Conservation (phyloP, 768 basidiomycete species). For the Boletellus ananas region DNA sequence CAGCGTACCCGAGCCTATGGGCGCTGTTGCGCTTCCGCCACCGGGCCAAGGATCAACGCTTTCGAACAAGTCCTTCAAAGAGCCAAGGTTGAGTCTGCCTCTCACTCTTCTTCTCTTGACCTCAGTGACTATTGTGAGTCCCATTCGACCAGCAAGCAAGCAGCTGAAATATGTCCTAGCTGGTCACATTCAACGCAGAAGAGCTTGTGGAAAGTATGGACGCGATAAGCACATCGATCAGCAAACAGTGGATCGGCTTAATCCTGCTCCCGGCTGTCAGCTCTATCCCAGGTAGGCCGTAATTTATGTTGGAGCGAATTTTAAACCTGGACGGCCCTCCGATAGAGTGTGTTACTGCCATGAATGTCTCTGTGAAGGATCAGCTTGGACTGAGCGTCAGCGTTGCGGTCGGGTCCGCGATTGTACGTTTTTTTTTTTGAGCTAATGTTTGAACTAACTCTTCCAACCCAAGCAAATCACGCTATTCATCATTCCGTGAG, state of each 20-base stretch:
- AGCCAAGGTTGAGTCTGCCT: conserved; percentile 56
- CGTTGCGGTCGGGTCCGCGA: conserved; percentile 77
- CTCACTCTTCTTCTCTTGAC: conserved; percentile 54
- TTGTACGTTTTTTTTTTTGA: conserved; percentile 42
- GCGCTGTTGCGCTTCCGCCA: conserved; percentile 11
- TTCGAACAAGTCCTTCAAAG: conserved; percentile 32
- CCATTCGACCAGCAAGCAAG: not conserved
- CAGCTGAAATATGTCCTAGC: conserved; percentile 24
- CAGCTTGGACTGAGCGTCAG: conserved; percentile 81
- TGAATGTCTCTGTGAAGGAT: conserved; percentile 84
- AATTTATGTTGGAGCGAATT: not conserved
- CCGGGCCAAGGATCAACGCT: conserved; percentile 15
- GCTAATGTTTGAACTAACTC: not conserved
- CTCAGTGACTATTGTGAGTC: conserved; percentile 59
- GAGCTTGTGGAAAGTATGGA: conserved; percentile 83
- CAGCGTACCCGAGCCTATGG: conserved; percentile 10
- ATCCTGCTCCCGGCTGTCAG: conserved; percentile 85
- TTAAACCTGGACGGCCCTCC: not conserved
- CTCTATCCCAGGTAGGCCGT: conserved; percentile 63
- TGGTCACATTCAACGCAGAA: conserved; percentile 62
- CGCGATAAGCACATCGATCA: conserved; percentile 64
- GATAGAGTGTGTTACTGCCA: conserved; percentile 81
- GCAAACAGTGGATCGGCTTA: conserved; percentile 85
- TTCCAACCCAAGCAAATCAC: conserved; percentile 61
- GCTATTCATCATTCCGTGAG: conserved; percentile 80